Conservation (phyloP, 306 rosid species). For the Cyamopsis tetragonoloba region DNA sequence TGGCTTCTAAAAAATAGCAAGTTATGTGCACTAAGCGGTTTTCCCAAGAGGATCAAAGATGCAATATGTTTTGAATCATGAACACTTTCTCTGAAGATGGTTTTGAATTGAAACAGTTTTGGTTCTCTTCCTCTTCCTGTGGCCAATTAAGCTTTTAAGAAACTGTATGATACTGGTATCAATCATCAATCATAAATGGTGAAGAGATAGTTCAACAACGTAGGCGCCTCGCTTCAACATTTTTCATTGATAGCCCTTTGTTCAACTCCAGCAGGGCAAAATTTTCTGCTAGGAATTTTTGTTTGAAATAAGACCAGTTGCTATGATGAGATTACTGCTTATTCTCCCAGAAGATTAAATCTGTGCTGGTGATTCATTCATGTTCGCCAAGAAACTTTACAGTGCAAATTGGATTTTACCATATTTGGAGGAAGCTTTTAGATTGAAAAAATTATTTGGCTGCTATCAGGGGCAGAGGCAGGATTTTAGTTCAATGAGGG, state of each 20-base stretch:
- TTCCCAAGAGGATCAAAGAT: constrained; percentile 1
- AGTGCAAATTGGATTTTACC: not conserved
- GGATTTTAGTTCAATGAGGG: too few species aligned
- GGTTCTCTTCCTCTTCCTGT: not conserved
- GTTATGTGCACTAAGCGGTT: not conserved
- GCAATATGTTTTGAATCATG: not conserved
- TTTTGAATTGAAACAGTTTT: not conserved
- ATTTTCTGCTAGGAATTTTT: not conserved
- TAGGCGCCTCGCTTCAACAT: not conserved
- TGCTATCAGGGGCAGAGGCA: not conserved
- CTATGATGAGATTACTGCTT: not conserved
- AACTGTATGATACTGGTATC: not conserved
- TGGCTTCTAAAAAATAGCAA: not conserved
- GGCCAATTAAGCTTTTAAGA: not conserved
- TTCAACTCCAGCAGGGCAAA: not conserved
- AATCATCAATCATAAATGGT: not conserved
- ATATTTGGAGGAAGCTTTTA: not conserved
- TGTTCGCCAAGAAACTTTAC: not conserved
- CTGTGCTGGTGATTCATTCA: not conserved
- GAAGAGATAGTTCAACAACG: not conserved
- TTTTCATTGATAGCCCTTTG: not conserved
- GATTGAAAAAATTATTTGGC: not conserved
- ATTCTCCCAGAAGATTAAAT: not conserved
- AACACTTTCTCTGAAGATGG: not conserved
- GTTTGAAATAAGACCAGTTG: not conserved